phyloP scores from a whole-genome alignment of 768 basidiomycete species.

The Phanerochaete sordida region DNA sequence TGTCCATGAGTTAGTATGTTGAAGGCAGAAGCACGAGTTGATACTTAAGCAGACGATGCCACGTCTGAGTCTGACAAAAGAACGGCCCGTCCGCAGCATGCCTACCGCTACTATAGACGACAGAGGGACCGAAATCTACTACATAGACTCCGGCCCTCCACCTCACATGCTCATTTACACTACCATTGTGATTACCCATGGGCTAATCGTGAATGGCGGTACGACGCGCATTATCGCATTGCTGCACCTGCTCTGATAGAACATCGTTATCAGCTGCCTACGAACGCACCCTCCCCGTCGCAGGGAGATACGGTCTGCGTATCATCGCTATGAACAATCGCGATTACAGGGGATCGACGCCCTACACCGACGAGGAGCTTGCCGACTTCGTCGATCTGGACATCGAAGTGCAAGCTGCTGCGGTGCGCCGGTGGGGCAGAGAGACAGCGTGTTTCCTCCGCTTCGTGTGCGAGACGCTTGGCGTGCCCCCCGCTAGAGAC shows the following conservation, averaged over 20 bases:
- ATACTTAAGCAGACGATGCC: too few relatives aligned
- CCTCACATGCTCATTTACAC: slow-evolving; percentile 1
- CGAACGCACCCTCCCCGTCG: slow-evolving; percentile 25
- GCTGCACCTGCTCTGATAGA: too few relatives aligned
- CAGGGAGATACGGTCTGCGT: slow-evolving; percentile 26
- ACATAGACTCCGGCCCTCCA: slow-evolving; percentile 17
- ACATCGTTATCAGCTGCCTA: slow-evolving; percentile 21
- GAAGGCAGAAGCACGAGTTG: too few relatives aligned
- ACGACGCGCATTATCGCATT: not conserved
- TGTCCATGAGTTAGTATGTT: too few relatives aligned
- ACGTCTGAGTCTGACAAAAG: too few relatives aligned
- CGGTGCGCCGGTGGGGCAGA: slow-evolving; percentile 26
- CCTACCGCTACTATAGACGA: slow-evolving; percentile 12
- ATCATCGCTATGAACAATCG: slow-evolving; percentile 35
- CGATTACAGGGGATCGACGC: slow-evolving; percentile 34
- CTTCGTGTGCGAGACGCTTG: slow-evolving; percentile 27
- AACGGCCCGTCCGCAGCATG: too few relatives aligned
- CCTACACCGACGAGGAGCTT: slow-evolving; percentile 27
- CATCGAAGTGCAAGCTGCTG: slow-evolving; percentile 23
- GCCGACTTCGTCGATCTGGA: slow-evolving; percentile 14
- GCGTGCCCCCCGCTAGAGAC: slow-evolving; percentile 18
- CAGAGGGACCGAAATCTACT: slow-evolving; percentile 10
- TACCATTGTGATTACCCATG: slow-evolving; percentile 16
- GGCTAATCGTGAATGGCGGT: slow-evolving; percentile 12
- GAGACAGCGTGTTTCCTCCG: slow-evolving; percentile 34